A percentile compares a stretch with the other conserved stretches of the same genome.
phyloP scores from a whole-genome alignment of 306 rosid species.

The Lathyrus aphaca region DNA sequence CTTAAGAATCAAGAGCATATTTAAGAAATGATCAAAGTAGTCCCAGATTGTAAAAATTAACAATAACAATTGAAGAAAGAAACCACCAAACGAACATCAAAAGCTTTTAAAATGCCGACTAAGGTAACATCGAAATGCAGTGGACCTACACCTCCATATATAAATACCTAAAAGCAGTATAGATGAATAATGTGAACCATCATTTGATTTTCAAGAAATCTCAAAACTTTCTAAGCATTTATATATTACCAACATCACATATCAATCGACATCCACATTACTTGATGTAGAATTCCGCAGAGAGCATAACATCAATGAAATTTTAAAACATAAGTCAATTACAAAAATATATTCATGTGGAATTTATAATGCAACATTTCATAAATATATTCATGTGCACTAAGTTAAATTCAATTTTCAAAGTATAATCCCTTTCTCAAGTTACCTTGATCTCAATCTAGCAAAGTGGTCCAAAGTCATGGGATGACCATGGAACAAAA shows the following conservation, averaged over 20 bases:
- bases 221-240: conserved; percentile 28
- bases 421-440: not conserved
- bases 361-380: not conserved
- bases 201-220: conserved; percentile 29
- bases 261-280: too few relatives aligned
- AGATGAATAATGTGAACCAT: conserved; percentile 32
- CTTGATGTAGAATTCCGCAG: too few relatives aligned
- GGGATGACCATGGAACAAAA: conserved; percentile 8
- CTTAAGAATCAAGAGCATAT: too few relatives aligned
- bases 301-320: too few relatives aligned
- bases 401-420: not conserved
- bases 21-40: conserved; percentile 14
- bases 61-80: conserved; percentile 35
- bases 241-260: conserved; percentile 73
- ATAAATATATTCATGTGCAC: not conserved
- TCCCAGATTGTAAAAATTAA: conserved; percentile 15
- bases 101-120: conserved; percentile 92
- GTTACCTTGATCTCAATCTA: conserved; percentile 12
- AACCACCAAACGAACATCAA: conserved; percentile 91
- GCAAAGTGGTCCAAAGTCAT: conserved; percentile 30
- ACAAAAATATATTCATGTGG: too few relatives aligned
- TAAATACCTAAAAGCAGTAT: conserved; percentile 64
- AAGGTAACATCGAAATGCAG: conserved; percentile 85
- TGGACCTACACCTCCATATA: conserved; percentile 96
- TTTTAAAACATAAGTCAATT: too few relatives aligned